Percentiles rank a stretch among this genome's conserved stretches.
Conservation (phyloP, 371 early-diverging fungal species). For the Syncephalis plumigaleata region DNA sequence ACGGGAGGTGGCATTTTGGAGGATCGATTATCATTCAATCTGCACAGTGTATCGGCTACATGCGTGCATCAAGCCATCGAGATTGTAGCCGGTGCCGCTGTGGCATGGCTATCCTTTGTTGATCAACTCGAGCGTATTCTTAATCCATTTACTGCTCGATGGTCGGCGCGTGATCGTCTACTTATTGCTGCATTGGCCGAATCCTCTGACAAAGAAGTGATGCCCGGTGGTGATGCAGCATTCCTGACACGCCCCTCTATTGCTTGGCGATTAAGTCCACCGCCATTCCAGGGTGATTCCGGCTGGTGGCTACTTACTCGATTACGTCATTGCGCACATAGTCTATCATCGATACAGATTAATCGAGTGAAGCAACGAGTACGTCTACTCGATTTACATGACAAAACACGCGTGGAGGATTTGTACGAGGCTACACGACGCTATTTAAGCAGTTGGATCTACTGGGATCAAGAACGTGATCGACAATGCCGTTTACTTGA, state of each 20-base stretch:
- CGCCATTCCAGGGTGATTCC: slow-evolving; percentile 39
- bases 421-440: slow-evolving; percentile 28
- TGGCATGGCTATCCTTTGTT: slow-evolving; percentile 53
- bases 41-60: slow-evolving; percentile 25
- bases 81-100: slow-evolving; percentile 50
- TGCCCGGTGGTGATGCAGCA: slow-evolving; percentile 36
- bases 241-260: slow-evolving; percentile 57
- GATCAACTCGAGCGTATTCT: slow-evolving; percentile 36
- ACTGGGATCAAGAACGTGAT: slow-evolving; percentile 44
- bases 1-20: slow-evolving; percentile 22
- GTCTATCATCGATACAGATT: slow-evolving; percentile 17
- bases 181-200: slow-evolving; percentile 37
- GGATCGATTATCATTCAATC: slow-evolving; percentile 24
- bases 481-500: slow-evolving; percentile 27
- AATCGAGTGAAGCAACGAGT: slow-evolving; percentile 24
- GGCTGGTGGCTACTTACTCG: slow-evolving; percentile 66
- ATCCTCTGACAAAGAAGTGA: slow-evolving; percentile 21
- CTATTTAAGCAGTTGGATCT: slow-evolving; percentile 39
- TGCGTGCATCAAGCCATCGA: slow-evolving; percentile 56
- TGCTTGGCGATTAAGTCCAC: slow-evolving; percentile 45
- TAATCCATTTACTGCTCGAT: slow-evolving; percentile 25
- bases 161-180: slow-evolving; percentile 34
- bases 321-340: slow-evolving; percentile 32
- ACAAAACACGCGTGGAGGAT: slow-evolving; percentile 15
- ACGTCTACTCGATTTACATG: slow-evolving; percentile 16